Conservation (phyloP, 345 rosid genomes). For the Populus alba region DNA sequence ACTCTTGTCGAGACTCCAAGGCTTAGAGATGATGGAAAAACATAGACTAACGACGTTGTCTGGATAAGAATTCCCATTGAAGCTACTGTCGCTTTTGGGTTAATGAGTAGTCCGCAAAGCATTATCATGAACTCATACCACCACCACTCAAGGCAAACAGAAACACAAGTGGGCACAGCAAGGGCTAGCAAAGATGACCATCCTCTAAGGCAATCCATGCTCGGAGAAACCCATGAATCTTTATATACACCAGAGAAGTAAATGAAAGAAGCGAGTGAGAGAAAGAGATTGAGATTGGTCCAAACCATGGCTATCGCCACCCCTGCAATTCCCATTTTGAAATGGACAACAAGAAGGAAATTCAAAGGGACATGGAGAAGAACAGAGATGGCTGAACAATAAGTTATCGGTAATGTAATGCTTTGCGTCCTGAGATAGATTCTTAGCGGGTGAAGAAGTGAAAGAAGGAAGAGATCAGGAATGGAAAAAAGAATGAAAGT, state of each 20-base stretch:
- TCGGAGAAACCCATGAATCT: constrained; percentile 80
- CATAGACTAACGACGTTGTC: constrained; percentile 82
- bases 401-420: constrained; percentile 81
- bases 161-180: constrained; percentile 81
- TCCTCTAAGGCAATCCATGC: constrained; percentile 67
- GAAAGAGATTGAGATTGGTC: constrained; percentile 78
- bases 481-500: constrained; percentile 71
- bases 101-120: constrained; percentile 70
- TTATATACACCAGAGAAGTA: constrained; percentile 68
- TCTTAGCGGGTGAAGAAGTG: constrained; percentile 89
- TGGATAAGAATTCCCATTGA: constrained; percentile 97
- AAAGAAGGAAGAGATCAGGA: constrained; percentile 88
- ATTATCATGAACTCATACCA: constrained; percentile 98
- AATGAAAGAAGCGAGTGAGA: constrained; percentile 59
- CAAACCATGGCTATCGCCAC: constrained; percentile 87
- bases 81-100: constrained; percentile 86
- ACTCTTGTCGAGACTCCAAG: constrained; percentile 89
- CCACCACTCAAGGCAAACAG: constrained; percentile 99
- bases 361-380: constrained; percentile 79
- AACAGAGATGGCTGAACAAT: constrained; percentile 80
- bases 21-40: constrained; percentile 87
- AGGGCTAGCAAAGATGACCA: constrained; percentile 88
- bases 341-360: constrained; percentile 65
- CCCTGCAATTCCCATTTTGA: constrained; percentile 81
- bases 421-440: constrained; percentile 80